phyloP scores from a whole-genome alignment of 768 basidiomycete genomes.

The Suillus occidentalis region DNA sequence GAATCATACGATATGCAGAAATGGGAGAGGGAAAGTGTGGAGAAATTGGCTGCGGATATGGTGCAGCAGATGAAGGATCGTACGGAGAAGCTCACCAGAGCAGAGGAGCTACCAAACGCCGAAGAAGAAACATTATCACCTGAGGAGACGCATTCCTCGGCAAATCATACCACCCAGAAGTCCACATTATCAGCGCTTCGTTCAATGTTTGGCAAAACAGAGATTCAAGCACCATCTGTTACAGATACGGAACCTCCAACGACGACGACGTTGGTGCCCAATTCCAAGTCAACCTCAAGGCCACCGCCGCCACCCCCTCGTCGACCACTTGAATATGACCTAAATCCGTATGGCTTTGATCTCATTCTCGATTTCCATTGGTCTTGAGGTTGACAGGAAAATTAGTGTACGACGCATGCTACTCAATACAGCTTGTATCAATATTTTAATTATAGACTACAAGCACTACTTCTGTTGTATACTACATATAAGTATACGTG shows the following conservation, averaged over 20 bases:
- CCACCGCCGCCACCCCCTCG: conserved; percentile 11
- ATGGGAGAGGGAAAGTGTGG: conserved; percentile 72
- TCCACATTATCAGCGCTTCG: conserved; percentile 25
- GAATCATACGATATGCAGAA: conserved; percentile 73
- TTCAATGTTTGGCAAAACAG: conserved; percentile 22
- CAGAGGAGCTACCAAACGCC: conserved; percentile 29
- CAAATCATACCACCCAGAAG: conserved; percentile 11
- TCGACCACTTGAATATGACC: conserved; percentile 47
- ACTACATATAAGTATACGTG: background rate
- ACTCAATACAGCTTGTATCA: background rate
- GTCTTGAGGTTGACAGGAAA: conserved; percentile 31
- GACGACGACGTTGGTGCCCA: background rate
- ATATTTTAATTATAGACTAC: conserved; percentile 2
- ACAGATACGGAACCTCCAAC: background rate
- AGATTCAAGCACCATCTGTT: conserved; percentile 3
- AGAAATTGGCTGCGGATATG: conserved; percentile 40
- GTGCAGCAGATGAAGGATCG: conserved; percentile 30
- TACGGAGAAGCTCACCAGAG: conserved; percentile 20
- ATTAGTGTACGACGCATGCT: background rate
- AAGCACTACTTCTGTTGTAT: conserved; percentile 1
- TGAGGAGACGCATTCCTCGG: conserved; percentile 12
- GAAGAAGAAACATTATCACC: conserved; percentile 24
- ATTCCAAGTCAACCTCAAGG: conserved; percentile 11
- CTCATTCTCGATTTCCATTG: conserved; percentile 76
- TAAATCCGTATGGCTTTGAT: conserved; percentile 70